These are phyloP conservation scores for Comarum palustre DNA, from an alignment of 306 rosid species.

Conservation along the genomic window DNA sequence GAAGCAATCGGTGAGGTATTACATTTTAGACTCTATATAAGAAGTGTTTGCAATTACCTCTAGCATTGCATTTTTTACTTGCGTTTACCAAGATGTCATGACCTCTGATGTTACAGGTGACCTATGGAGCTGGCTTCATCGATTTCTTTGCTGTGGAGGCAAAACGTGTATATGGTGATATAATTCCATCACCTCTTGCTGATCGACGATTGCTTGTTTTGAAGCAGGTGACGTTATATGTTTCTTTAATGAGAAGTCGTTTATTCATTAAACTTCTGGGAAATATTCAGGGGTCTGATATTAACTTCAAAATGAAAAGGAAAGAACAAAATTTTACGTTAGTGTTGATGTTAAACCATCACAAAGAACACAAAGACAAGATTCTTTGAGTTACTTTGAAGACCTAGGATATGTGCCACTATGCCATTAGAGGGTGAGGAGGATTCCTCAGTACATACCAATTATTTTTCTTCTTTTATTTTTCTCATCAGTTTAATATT, in stretches of 20 bases:
- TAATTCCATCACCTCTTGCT: constrained; percentile 75
- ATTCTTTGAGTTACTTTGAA: not conserved
- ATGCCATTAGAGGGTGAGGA: not conserved
- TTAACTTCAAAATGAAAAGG: not conserved
- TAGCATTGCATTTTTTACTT: constrained; percentile 15
- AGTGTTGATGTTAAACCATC: constrained; percentile 1
- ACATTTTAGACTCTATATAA: constrained; percentile 24
- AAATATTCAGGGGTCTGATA: not conserved
- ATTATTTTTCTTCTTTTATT: not conserved
- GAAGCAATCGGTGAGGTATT: constrained; percentile 91
- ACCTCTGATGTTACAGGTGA: constrained; percentile 43
- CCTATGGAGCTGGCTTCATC: constrained; percentile 78
- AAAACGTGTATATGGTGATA: constrained; percentile 89
- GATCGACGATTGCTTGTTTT: constrained; percentile 84
- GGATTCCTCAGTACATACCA: not conserved
- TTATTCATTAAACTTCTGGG: not conserved
- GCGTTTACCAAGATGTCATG: constrained; percentile 15
- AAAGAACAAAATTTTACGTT: not conserved
- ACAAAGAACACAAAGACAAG: not conserved
- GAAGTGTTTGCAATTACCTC: constrained; percentile 8
- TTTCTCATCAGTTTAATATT: not conserved
- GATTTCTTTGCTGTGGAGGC: constrained; percentile 95
- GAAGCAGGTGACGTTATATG: constrained; percentile 62
- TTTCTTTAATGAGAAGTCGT: constrained; percentile 12
- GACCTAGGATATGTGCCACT: not conserved